Evolutionary conservation across 2,329 filamentous ascomycete species (phyloP).

Genomic region (Biscogniauxia mediterranea): DNA sequence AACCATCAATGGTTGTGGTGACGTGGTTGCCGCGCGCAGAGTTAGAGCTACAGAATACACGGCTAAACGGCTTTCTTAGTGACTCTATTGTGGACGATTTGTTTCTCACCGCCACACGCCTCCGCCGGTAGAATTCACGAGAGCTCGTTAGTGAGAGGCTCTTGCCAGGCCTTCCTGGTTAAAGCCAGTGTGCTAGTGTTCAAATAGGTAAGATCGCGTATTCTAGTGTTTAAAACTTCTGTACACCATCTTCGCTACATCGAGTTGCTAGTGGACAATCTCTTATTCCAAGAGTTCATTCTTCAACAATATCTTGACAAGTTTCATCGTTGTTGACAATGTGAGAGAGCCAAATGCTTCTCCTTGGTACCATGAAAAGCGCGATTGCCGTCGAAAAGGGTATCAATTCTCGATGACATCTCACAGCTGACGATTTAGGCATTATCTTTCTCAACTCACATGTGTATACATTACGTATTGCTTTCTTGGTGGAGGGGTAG

Average conservation of each 20-base stretch:
- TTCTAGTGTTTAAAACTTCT: too few relatives aligned
- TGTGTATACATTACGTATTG: neutral
- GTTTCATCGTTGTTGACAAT: neutral
- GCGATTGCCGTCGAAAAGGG: neutral
- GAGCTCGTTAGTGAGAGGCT: neutral
- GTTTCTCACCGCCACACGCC: neutral
- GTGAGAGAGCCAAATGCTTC: neutral
- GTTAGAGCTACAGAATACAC: neutral
- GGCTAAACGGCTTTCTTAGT: neutral
- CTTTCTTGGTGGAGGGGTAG: neutral
- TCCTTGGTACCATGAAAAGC: neutral
- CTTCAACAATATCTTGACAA: neutral
- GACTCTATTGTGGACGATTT: too few relatives aligned
- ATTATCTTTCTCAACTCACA: neutral
- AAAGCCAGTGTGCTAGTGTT: too few relatives aligned
- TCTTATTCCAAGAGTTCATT: too few relatives aligned
- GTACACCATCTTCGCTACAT: too few relatives aligned
- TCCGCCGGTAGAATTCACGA: neutral
- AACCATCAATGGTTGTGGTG: too few relatives aligned
- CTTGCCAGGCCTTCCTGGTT: neutral
- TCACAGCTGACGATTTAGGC: neutral
- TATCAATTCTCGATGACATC: neutral
- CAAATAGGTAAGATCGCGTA: too few relatives aligned
- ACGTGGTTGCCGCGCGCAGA: neutral
- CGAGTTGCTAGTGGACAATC: too few relatives aligned